A percentile compares a stretch with the other conserved stretches of the same genome.
phyloP scores from a whole-genome alignment of 1,284 basidiomycete genomes.

The Rhodotorula sp. region DNA sequence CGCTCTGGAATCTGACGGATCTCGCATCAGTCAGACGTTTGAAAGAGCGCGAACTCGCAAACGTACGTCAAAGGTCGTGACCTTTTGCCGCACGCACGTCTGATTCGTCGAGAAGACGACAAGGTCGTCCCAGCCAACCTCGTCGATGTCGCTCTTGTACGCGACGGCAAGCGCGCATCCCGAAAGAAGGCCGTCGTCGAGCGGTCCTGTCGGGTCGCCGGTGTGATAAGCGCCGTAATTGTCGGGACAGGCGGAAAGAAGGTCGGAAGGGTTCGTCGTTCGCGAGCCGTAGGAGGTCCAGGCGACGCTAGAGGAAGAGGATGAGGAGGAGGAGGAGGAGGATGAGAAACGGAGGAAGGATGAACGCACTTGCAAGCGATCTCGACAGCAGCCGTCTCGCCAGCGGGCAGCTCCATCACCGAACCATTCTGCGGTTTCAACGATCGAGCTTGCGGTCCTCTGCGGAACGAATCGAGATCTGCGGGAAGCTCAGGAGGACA shows the following conservation, averaged over 20 bases:
- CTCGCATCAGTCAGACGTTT: background rate
- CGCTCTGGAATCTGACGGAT: conserved; percentile 13
- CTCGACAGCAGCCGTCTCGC: conserved; percentile 25
- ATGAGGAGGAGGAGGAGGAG: background rate
- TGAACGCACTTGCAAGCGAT: conserved; percentile 29
- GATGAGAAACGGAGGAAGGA: background rate
- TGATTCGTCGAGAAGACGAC: conserved; percentile 17
- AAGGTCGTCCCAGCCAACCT: conserved; percentile 22
- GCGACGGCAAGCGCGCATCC: conserved; percentile 40
- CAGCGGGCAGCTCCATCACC: conserved; percentile 33
- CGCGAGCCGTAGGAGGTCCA: conserved; percentile 27
- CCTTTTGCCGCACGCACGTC: conserved; percentile 10
- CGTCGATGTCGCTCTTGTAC: conserved; percentile 23
- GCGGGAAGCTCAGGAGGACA: no score
- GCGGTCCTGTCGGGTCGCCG: conserved; percentile 19
- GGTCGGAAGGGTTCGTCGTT: conserved; percentile 8
- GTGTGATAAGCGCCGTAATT: conserved; percentile 33
- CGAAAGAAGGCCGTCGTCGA: conserved; percentile 20
- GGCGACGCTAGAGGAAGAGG: conserved; percentile 17
- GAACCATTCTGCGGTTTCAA: conserved; percentile 13
- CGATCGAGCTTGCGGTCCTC: conserved; percentile 12
- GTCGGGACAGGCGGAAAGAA: conserved; percentile 30
- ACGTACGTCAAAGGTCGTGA: conserved; percentile 17
- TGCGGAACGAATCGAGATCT: background rate
- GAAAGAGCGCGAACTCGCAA: accelerated